A percentile compares a stretch with the other conserved stretches of the same genome.
Evolutionary conservation across 192 early-diverging fungal genomes (phyloP).

Genomic region (Coemansia sp.): DNA sequence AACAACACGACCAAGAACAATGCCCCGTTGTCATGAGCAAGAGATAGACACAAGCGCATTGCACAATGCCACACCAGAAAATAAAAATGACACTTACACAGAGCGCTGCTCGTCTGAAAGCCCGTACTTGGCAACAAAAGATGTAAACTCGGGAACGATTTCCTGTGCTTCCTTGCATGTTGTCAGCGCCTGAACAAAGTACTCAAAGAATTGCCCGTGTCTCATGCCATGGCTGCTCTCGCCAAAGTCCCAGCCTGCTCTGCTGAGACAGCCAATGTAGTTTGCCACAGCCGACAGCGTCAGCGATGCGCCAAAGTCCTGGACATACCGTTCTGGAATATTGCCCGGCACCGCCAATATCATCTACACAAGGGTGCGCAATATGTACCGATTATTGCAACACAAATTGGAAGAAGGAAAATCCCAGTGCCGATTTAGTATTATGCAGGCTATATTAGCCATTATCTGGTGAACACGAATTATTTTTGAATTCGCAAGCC

Average conservation of each 20-base stretch:
- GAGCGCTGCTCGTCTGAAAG: slow-evolving; percentile 29
- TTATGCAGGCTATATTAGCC: background rate
- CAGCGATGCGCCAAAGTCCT: slow-evolving; percentile 61
- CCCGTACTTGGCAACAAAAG: slow-evolving; percentile 40
- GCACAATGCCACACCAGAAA: background rate
- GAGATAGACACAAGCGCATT: background rate
- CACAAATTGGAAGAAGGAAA: background rate
- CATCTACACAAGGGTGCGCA: slow-evolving; percentile 13
- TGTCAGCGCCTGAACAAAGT: slow-evolving; percentile 28
- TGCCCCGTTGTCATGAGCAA: background rate
- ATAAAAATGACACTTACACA: slow-evolving; percentile 16
- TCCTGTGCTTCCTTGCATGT: slow-evolving; percentile 21
- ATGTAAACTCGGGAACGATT: slow-evolving; percentile 28
- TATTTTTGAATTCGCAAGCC: background rate
- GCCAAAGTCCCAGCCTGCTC: slow-evolving; percentile 37
- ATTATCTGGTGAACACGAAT: background rate
- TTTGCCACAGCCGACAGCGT: slow-evolving; percentile 52
- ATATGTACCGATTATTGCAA: background rate
- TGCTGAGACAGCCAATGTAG: slow-evolving; percentile 53
- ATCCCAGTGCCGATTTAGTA: too few relatives aligned
- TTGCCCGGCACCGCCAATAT: slow-evolving; percentile 21
- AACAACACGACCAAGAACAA: background rate
- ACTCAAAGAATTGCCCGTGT: slow-evolving; percentile 26
- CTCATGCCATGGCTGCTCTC: background rate
- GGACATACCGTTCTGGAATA: slow-evolving; percentile 44